Conservation (phyloP, 2,329 filamentous ascomycete species). For the Westerdykella ornata region DNA sequence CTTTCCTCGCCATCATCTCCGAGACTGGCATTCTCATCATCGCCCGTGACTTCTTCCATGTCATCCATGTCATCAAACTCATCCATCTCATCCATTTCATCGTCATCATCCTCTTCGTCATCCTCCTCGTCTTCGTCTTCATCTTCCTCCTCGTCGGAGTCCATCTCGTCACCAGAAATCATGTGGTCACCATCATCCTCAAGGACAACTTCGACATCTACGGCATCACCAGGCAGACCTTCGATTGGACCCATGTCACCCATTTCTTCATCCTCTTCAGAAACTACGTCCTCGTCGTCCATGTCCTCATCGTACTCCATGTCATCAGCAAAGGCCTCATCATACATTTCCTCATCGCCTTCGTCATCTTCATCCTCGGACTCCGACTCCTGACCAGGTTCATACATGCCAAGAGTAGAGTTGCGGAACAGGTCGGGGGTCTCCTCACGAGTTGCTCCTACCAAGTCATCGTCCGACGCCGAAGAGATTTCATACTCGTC, state of each 20-base stretch:
- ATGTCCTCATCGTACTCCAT: constrained; percentile 87
- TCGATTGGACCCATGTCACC: constrained; percentile 70
- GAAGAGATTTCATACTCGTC: constrained; percentile 90
- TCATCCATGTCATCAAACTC: constrained; percentile 42
- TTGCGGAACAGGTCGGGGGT: constrained; percentile 96
- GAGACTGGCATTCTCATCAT: constrained; percentile 44
- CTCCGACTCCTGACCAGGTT: constrained; percentile 74
- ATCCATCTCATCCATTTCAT: constrained; percentile 50
- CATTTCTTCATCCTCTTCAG: constrained; percentile 75
- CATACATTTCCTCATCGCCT: constrained; percentile 76
- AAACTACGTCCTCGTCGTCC: constrained; percentile 62
- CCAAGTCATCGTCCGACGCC: constrained; percentile 76
- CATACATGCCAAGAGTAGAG: constrained; percentile 90
- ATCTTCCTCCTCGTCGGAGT: constrained; percentile 49
- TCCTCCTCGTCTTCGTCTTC: constrained; percentile 51
- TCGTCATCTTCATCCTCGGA: constrained; percentile 62
- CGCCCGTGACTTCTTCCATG: constrained; percentile 41
- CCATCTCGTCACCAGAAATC: constrained; percentile 48
- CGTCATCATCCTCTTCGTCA: constrained; percentile 41
- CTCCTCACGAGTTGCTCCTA: constrained; percentile 68
- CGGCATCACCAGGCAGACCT: constrained; percentile 54
- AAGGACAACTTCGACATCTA: constrained; percentile 83
- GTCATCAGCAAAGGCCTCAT: constrained; percentile 80
- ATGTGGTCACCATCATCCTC: constrained; percentile 57
- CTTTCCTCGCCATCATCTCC: constrained; percentile 35